Evolutionary conservation across 805 yeast species (phyloP).

Genomic region (Cyberlindnera suaveolens): DNA sequence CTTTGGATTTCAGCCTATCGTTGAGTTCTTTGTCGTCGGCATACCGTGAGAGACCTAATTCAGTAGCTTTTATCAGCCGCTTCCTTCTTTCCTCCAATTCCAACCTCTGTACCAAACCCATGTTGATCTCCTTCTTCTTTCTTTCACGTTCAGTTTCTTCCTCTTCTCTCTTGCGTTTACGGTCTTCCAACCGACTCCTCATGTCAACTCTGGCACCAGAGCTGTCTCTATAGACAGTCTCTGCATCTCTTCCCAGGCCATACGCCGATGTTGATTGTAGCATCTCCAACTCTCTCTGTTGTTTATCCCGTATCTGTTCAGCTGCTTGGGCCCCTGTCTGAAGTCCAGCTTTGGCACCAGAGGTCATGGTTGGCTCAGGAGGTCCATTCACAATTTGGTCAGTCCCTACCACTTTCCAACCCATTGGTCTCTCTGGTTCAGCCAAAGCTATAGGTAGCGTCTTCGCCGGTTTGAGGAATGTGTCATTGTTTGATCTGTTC

Average conservation of each 20-base stretch:
- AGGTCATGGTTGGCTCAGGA: constrained; percentile 15
- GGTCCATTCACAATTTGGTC: constrained; percentile 8
- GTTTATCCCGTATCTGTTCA: constrained; percentile 29
- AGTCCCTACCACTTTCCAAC: constrained; percentile 21
- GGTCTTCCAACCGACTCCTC: constrained; percentile 22
- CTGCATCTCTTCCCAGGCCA: constrained; percentile 13
- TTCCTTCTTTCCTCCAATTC: constrained; percentile 31
- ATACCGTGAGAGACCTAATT: constrained; percentile 25
- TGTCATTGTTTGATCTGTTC: constrained; percentile 4
- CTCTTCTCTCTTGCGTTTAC: constrained; percentile 22
- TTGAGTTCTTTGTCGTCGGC: constrained; percentile 36
- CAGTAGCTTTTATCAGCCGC: constrained; percentile 23
- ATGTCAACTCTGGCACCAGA: constrained; percentile 49
- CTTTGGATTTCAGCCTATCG: constrained; percentile 25
- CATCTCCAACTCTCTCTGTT: constrained; percentile 17
- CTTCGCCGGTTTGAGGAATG: not conserved
- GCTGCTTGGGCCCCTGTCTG: constrained; percentile 41
- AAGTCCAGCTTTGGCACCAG: constrained; percentile 37
- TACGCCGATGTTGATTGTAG: constrained; percentile 7
- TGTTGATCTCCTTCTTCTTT: constrained; percentile 26
- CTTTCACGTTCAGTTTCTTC: constrained; percentile 25
- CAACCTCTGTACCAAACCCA: constrained; percentile 34
- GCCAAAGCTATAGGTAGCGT: not conserved
- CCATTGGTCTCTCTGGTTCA: not conserved
- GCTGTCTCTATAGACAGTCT: constrained; percentile 56